Conservation (phyloP, 306 rosid genomes). For the Pterocarpus macrocarpus region DNA sequence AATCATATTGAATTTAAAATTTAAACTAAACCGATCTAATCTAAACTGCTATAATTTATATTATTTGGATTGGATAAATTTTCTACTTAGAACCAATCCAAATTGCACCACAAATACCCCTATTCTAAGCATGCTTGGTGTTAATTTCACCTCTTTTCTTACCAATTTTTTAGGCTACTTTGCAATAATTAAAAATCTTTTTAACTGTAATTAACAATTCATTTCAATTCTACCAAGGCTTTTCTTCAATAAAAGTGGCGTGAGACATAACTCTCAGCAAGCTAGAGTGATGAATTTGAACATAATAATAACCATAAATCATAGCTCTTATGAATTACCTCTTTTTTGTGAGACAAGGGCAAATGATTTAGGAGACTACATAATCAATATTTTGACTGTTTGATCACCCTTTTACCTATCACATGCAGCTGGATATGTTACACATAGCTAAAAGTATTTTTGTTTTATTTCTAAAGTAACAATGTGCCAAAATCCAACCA, state of each 20-base stretch:
- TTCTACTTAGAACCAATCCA: too few species aligned
- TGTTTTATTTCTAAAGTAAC: background rate
- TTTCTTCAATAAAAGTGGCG: background rate
- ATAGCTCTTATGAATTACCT: background rate
- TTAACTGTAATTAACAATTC: background rate
- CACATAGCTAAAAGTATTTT: background rate
- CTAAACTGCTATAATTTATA: too few species aligned
- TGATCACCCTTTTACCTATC: slow-evolving; percentile 26
- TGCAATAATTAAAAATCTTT: background rate
- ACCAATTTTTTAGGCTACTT: background rate
- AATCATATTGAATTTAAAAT: too few species aligned
- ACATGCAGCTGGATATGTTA: background rate
- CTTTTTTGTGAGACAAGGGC: slow-evolving; percentile 6
- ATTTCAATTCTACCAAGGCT: background rate
- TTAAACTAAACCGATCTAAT: too few species aligned
- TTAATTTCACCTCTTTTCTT: background rate
- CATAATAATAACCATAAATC: background rate
- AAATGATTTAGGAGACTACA: slow-evolving; percentile 23
- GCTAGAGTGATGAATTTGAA: slow-evolving; percentile 1
- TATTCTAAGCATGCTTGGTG: background rate
- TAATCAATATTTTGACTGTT: slow-evolving; percentile 23
- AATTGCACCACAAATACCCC: too few species aligned
- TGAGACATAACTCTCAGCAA: background rate
- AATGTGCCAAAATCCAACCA: slow-evolving; percentile 36
- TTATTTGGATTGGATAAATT: too few species aligned